phyloP scores from a whole-genome alignment of 768 basidiomycete genomes.

The Chlorophyllum brunneum region DNA sequence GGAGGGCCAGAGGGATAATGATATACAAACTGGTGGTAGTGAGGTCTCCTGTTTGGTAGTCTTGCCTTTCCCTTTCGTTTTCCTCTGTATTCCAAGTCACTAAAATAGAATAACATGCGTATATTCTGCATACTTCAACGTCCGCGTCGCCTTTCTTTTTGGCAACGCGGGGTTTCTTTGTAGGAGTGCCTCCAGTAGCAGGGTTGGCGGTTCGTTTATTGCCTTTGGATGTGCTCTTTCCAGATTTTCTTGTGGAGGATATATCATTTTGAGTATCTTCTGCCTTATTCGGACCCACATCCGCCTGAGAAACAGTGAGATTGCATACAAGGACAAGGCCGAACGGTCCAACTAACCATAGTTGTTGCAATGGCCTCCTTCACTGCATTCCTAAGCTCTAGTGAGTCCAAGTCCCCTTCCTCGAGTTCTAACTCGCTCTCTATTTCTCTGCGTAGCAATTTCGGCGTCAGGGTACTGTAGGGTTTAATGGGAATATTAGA shows the following conservation, averaged over 20 bases:
- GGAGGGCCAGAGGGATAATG: background rate
- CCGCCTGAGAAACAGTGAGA: slow-evolving; percentile 4
- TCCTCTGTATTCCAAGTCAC: slow-evolving; percentile 2
- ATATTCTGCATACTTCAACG: background rate
- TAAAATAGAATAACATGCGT: slow-evolving; percentile 9
- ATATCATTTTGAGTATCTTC: slow-evolving; percentile 2
- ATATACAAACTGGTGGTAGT: background rate
- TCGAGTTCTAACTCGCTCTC: slow-evolving; percentile 45
- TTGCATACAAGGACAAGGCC: background rate
- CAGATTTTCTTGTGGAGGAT: background rate
- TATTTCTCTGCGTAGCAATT: slow-evolving; percentile 45
- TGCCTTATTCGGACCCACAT: slow-evolving; percentile 1
- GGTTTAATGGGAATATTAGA: background rate
- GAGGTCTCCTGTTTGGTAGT: slow-evolving; percentile 5
- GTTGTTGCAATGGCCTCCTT: slow-evolving; percentile 38
- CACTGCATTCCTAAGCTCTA: slow-evolving; percentile 43
- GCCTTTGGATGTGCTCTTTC: background rate
- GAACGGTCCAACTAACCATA: slow-evolving; percentile 25
- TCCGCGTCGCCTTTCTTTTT: slow-evolving; percentile 12
- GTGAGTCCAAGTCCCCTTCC: slow-evolving; percentile 36
- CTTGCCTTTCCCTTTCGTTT: slow-evolving; percentile 12
- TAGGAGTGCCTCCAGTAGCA: background rate
- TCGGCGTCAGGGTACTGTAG: slow-evolving; percentile 41
- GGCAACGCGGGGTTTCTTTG: slow-evolving; percentile 1
- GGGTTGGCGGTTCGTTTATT: slow-evolving; percentile 17